Percentiles rank a stretch among this genome's conserved stretches.
phyloP scores from a whole-genome alignment of 2,329 filamentous ascomycete species.

The Colletotrichum sp. region DNA sequence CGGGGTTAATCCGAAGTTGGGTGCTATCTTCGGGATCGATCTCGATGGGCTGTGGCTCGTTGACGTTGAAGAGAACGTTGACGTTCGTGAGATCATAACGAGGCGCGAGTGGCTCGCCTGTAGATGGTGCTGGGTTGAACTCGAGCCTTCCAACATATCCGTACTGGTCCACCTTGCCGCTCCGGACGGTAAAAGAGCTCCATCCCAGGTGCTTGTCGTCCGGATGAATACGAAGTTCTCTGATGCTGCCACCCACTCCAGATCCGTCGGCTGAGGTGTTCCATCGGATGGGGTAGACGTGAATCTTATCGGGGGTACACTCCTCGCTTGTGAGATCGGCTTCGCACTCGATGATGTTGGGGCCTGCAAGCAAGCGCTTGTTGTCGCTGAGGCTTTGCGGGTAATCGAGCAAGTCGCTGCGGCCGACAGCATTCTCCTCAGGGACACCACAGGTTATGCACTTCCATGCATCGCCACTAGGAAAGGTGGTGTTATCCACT shows the following conservation, averaged over 20 bases:
- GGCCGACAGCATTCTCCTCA: constrained; percentile 30
- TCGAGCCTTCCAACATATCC: constrained; percentile 36
- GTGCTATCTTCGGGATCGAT: neutral
- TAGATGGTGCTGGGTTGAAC: constrained; percentile 38
- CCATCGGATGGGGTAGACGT: constrained; percentile 45
- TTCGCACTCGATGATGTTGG: constrained; percentile 43
- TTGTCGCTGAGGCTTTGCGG: constrained; percentile 47
- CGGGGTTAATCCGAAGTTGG: constrained; percentile 31
- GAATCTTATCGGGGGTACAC: constrained; percentile 36
- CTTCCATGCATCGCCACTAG: constrained; percentile 51
- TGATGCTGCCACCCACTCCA: constrained; percentile 31
- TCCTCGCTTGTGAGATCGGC: constrained; percentile 35
- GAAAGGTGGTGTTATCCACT: constrained; percentile 42
- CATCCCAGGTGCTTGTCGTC: constrained; percentile 43
- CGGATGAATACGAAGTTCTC: constrained; percentile 46
- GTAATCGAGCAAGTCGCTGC: constrained; percentile 36
- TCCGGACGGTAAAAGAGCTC: constrained; percentile 33
- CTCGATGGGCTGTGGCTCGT: constrained; percentile 10
- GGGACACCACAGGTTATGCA: constrained; percentile 51
- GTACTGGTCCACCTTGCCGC: constrained; percentile 22
- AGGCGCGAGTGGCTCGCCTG: constrained; percentile 28
- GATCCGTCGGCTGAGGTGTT: constrained; percentile 31
- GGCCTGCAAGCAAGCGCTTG: constrained; percentile 36
- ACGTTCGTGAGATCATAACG: constrained; percentile 42
- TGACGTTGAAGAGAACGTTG: constrained; percentile 29